phyloP scores from a whole-genome alignment of 805 yeast genomes.

The Peterozyma xylosa region DNA sequence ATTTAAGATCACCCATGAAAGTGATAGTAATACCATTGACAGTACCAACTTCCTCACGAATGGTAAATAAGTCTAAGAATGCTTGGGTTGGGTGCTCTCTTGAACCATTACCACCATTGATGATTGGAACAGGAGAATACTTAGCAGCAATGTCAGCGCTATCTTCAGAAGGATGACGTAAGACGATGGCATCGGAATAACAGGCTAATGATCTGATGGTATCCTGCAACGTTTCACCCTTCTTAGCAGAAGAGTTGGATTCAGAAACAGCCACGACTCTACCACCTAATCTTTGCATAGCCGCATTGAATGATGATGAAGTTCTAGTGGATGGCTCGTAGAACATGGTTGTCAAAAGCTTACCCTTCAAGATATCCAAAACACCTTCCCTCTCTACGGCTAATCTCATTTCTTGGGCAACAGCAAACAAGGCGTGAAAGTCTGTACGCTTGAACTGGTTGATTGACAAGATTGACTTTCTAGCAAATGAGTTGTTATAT shows the following conservation, averaged over 20 bases:
- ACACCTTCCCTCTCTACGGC: constrained; percentile 97
- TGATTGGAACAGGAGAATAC: constrained; percentile 93
- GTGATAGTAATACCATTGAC: constrained; percentile 97
- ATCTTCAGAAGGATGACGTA: constrained; percentile 93
- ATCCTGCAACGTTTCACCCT: constrained; percentile 97
- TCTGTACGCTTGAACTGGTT: constrained; percentile 82
- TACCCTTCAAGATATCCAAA: constrained; percentile 81
- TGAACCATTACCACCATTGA: constrained; percentile 97
- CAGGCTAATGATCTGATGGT: constrained; percentile 92
- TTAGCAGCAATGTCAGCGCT: constrained; percentile 93
- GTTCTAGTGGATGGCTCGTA: constrained; percentile 99
- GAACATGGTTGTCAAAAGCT: constrained; percentile 89
- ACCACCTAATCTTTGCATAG: constrained; percentile 99
- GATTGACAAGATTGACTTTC: constrained; percentile 83
- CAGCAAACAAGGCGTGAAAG: constrained; percentile 86
- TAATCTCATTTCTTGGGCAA: constrained; percentile 96
- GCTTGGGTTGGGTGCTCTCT: constrained; percentile 99
- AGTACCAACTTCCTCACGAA: constrained; percentile 97
- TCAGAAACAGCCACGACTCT: constrained; percentile 85
- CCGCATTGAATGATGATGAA: constrained; percentile 94
- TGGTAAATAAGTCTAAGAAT: constrained; percentile 92
- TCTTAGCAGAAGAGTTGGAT: constrained; percentile 86
- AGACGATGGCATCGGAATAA: constrained; percentile 92
- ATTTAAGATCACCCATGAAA: constrained; percentile 97
- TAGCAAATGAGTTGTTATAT: constrained; percentile 80